Evolutionary conservation across 352 stramenopile species (phyloP).

Genomic region (Halophytophthora polymorphica): DNA sequence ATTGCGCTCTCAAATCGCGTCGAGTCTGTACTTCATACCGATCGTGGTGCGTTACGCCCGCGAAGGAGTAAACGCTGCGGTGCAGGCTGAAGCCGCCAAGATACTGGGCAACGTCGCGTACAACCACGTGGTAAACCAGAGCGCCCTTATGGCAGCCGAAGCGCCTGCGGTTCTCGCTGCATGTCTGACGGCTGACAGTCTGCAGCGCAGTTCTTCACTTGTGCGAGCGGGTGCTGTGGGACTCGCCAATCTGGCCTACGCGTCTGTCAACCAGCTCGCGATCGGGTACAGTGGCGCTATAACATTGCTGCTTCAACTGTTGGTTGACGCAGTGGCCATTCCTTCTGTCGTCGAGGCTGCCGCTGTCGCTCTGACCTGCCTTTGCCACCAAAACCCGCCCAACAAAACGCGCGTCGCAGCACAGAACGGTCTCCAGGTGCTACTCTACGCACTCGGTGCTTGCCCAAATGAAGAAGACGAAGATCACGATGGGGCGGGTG

Average conservation of each 20-base stretch:
- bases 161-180: slow-evolving; percentile 40
- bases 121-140: slow-evolving; percentile 75
- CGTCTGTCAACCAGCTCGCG: slow-evolving; percentile 67
- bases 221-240: slow-evolving; percentile 49
- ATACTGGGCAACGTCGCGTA: slow-evolving; percentile 63
- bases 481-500: slow-evolving; percentile 29
- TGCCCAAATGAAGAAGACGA: slow-evolving; percentile 16
- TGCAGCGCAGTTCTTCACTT: slow-evolving; percentile 32
- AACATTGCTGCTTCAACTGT: slow-evolving; percentile 53
- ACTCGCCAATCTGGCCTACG: slow-evolving; percentile 63
- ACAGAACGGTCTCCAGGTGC: slow-evolving; percentile 71
- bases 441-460: slow-evolving; percentile 52
- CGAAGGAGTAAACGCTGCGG: slow-evolving; percentile 28
- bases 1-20: slow-evolving; percentile 64
- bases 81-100: slow-evolving; percentile 58
- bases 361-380: slow-evolving; percentile 40
- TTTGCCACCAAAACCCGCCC: slow-evolving; percentile 60
- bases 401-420: slow-evolving; percentile 61
- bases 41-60: slow-evolving; percentile 49
- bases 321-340: slow-evolving; percentile 50
- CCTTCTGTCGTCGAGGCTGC: slow-evolving; percentile 44
- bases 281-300: slow-evolving; percentile 72
- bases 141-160: slow-evolving; percentile 54
- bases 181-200: slow-evolving; percentile 27
- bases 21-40: slow-evolving; percentile 52